phyloP scores from a whole-genome alignment of 768 basidiomycete species.

The Phylloporus arenicola region DNA sequence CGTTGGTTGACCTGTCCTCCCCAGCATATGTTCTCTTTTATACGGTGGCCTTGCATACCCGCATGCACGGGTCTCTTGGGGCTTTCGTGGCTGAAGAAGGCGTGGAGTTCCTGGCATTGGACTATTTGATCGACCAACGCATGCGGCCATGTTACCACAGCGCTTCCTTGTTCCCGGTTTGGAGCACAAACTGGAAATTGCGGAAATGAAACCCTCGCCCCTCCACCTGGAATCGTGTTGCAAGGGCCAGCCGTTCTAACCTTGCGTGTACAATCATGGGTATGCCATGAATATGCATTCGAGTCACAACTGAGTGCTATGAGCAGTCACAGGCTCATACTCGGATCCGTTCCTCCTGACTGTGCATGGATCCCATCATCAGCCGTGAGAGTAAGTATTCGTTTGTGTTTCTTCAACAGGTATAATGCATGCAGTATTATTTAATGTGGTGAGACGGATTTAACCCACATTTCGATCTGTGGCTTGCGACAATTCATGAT shows the following conservation, averaged over 20 bases:
- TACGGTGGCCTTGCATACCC: constrained; percentile 1
- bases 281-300: neutral
- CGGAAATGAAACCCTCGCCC: constrained; percentile 9
- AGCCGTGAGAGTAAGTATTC: neutral
- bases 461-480: neutral
- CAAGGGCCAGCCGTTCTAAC: neutral
- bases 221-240: neutral
- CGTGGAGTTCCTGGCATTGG: neutral
- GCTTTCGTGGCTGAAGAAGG: neutral
- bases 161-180: constrained; percentile 1
- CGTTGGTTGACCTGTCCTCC: neutral
- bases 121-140: neutral
- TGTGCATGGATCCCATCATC: neutral
- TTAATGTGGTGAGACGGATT: neutral
- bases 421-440: neutral
- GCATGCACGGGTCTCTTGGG: neutral
- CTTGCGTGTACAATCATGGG: neutral
- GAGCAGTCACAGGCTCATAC: neutral
- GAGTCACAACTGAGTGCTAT: neutral
- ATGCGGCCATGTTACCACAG: neutral
- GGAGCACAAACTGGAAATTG: neutral
- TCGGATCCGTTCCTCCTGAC: neutral
- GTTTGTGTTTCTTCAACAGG: neutral
- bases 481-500: neutral
- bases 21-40: constrained; percentile 2